Evolutionary conservation across 305 asterid species (phyloP).

Genomic region (Plantago coronopus): DNA sequence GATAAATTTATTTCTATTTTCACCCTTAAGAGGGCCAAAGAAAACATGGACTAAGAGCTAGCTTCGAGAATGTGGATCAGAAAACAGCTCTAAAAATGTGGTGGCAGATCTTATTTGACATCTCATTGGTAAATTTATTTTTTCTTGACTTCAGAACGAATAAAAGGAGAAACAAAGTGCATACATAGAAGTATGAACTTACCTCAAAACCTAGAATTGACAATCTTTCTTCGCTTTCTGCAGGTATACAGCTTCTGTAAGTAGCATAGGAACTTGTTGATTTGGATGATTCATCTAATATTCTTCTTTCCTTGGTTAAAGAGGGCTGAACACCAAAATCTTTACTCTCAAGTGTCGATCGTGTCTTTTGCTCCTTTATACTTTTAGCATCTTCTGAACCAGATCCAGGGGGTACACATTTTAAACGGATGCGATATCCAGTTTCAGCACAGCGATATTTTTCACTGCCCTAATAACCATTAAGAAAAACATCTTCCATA

Average conservation of each 20-base stretch:
- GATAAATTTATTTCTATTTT: too few relatives aligned
- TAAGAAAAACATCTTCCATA: conserved; percentile 23
- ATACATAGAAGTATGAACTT: conserved; percentile 16
- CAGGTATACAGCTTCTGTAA: conserved; percentile 92
- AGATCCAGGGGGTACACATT: conserved; percentile 54
- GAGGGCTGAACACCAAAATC: conserved; percentile 28
- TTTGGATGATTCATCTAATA: conserved; percentile 45
- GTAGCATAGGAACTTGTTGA: conserved; percentile 48
- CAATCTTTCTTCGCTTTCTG: conserved; percentile 72
- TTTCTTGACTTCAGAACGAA: not conserved
- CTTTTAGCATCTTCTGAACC: conserved; percentile 37
- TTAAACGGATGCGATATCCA: conserved; percentile 87
- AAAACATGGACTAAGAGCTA: too few relatives aligned
- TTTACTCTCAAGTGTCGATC: conserved; percentile 54
- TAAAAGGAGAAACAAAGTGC: not conserved
- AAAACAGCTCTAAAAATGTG: too few relatives aligned
- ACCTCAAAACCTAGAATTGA: conserved; percentile 93
- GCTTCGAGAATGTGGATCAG: too few relatives aligned
- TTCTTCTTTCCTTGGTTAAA: conserved; percentile 44
- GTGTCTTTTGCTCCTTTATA: conserved; percentile 34
- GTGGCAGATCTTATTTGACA: too few relatives aligned
- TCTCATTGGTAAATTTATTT: conserved; percentile 2
- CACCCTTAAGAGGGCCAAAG: too few relatives aligned
- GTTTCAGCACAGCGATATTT: conserved; percentile 89
- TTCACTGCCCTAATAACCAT: conserved; percentile 53